Conservation (phyloP, 768 basidiomycete genomes). For the Termitomyces bulborhizus region DNA sequence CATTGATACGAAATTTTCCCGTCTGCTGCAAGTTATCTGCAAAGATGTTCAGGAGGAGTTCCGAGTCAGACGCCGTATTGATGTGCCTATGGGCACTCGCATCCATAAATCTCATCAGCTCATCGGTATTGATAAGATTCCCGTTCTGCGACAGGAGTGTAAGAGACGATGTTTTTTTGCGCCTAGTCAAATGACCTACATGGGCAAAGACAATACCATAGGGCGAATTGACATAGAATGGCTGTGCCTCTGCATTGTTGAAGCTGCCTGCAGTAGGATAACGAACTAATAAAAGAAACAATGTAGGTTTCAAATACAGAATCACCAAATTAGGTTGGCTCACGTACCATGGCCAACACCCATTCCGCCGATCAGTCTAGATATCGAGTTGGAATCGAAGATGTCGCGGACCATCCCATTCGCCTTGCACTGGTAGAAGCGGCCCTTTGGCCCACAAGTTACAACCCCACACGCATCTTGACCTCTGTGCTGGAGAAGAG, state of each 20-base stretch:
- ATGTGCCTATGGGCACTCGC: conserved; percentile 96
- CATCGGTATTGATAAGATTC: conserved; percentile 89
- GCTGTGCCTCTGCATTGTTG: conserved; percentile 95
- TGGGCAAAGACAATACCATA: conserved; percentile 98
- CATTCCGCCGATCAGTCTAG: conserved; percentile 86
- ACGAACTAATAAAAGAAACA: conserved; percentile 52
- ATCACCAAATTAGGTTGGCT: conserved; percentile 12
- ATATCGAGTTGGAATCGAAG: conserved; percentile 76
- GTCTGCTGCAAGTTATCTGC: conserved; percentile 97
- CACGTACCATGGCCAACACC: conserved; percentile 89
- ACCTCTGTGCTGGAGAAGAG: conserved; percentile 91
- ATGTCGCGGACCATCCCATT: conserved; percentile 99
- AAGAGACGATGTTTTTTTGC: neutral
- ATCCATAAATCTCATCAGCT: conserved; percentile 90
- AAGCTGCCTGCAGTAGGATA: conserved; percentile 99
- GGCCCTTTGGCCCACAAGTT: conserved; percentile 91
- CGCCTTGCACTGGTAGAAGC: conserved; percentile 97
- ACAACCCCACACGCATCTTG: conserved; percentile 98
- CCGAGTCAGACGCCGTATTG: conserved; percentile 98
- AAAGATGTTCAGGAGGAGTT: conserved; percentile 94
- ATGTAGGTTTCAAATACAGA: conserved; percentile 1
- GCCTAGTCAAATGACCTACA: conserved; percentile 40
- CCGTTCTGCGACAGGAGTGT: conserved; percentile 67
- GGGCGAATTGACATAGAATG: conserved; percentile 99
- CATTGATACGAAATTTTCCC: conserved; percentile 98